Percentiles rank a stretch among this genome's conserved stretches.
Conservation (phyloP, 176 grass and related monocot genomes). For the Pharus latifolius region DNA sequence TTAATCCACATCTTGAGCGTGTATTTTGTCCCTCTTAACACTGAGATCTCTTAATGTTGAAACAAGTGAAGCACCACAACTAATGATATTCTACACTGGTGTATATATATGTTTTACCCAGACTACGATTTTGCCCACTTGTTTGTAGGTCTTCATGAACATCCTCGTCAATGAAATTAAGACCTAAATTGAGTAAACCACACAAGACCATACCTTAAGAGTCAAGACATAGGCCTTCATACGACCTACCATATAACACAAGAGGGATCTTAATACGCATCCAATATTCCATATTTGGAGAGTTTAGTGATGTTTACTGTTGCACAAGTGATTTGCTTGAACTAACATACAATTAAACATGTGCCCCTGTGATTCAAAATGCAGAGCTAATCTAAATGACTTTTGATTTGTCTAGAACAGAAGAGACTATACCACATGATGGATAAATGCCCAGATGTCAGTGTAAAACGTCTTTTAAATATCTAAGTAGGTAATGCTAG, state of each 20-base stretch:
- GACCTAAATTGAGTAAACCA: neutral
- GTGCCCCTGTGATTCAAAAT: neutral
- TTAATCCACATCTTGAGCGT: too few species aligned
- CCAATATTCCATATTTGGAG: neutral
- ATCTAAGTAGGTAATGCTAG: neutral
- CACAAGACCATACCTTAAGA: neutral
- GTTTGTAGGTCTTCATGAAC: neutral
- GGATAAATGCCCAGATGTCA: neutral
- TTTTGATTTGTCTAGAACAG: neutral
- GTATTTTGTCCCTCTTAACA: too few species aligned
- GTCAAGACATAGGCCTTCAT: neutral
- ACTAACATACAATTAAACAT: neutral
- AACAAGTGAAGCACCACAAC: neutral
- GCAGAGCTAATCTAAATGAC: neutral
- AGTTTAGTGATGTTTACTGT: neutral
- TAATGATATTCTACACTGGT: neutral
- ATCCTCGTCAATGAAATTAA: neutral
- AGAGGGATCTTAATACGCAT: neutral
- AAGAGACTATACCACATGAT: neutral
- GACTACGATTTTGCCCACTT: neutral
- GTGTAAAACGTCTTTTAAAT: neutral
- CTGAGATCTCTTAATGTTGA: neutral
- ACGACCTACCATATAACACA: neutral
- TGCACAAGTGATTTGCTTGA: neutral
- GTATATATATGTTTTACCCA: neutral